Percentiles rank a stretch among this genome's conserved stretches.
Evolutionary conservation across 1,284 basidiomycete species (phyloP).

Genomic region (Ganoderma lucidum): DNA sequence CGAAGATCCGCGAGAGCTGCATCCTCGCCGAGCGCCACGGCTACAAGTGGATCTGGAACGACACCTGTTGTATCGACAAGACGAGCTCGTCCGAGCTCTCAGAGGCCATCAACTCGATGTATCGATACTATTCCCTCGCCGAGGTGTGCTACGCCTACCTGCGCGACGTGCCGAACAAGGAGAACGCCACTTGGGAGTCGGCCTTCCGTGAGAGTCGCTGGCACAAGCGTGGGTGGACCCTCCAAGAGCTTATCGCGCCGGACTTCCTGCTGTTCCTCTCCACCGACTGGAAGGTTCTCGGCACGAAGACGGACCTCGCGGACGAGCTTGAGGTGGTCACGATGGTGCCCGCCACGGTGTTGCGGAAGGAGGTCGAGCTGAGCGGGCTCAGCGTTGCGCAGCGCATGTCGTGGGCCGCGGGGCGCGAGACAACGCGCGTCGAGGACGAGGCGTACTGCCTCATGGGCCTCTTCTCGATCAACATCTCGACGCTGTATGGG

Average conservation of each 20-base stretch:
- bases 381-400: conserved; percentile 23
- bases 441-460: conserved; percentile 27
- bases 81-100: conserved; percentile 19
- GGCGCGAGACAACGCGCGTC: conserved; percentile 18
- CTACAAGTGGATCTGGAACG: conserved; percentile 16
- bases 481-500: conserved; percentile 25
- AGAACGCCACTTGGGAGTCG: neutral
- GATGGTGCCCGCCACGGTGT: conserved; percentile 15
- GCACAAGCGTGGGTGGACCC: conserved; percentile 22
- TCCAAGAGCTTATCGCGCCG: conserved; percentile 25
- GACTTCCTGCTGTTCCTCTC: conserved; percentile 20
- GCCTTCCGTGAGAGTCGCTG: conserved; percentile 18
- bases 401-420: conserved; percentile 27
- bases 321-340: conserved; percentile 10
- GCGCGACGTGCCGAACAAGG: conserved; percentile 8
- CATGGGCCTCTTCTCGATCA: conserved; percentile 24
- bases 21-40: conserved; percentile 12
- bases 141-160: conserved; percentile 17
- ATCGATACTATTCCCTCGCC: conserved; percentile 10
- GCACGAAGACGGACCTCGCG: conserved; percentile 17
- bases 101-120: conserved; percentile 24
- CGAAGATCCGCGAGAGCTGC: conserved; percentile 14
- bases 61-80: conserved; percentile 24
- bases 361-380: conserved; percentile 12
- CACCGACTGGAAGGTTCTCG: conserved; percentile 16